Base-by-base conservation (phyloP, 495 filamentous ascomycete genomes). In the Lasiosphaeria ovina region DNA sequence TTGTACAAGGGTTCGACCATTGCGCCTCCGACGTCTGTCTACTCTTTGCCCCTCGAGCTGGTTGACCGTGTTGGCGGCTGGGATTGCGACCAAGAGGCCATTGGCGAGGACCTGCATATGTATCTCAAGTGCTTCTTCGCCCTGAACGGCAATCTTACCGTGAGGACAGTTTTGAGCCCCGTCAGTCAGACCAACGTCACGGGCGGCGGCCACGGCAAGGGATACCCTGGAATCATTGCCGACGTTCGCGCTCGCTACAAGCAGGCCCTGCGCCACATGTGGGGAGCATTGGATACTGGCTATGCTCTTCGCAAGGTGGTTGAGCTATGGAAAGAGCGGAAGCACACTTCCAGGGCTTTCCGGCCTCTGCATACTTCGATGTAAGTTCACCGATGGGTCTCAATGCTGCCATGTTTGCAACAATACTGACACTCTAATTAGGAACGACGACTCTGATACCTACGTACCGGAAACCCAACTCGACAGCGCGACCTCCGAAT, bases 41-140 rank as follows among this genome's bases (percentile, higher is more conserved):
- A 89, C 66, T 89, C 87, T 16, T 66, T 89, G 3, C 81, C 87
- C 0, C 78, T 89, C 16, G 72, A 79, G 24, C 68, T 89, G 36
- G 85, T 83, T 36, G 83, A 88, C 64, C 74, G 77, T 24, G 86
- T 88, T 17, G 83, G 83, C 7, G 85, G 85, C 34, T 88, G 85
- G 85, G 85, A 87, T 62, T 83, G 81, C 61, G 85, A 83, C 58
- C 77, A 83, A 5, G 85, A 85, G 42, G 85, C 86, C 12, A 88
- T 89, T 59, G 87, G 87, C 52, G 87, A 89, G 67, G 87, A 89
- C 63, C 72, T 89, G 68, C 87, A 89, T 72, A 89, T 89, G 87
- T 85, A 87, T 59, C 74, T 89, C 53, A 89, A 89, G 72, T 89
- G 86, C 74, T 89, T 89, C 72, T 89, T 89, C 57, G 84, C 84